A percentile compares a stretch with the other conserved stretches of the same genome.
Evolutionary conservation across 2,329 filamentous ascomycete species (phyloP).

Genomic region (Amesomyces nigricolor): DNA sequence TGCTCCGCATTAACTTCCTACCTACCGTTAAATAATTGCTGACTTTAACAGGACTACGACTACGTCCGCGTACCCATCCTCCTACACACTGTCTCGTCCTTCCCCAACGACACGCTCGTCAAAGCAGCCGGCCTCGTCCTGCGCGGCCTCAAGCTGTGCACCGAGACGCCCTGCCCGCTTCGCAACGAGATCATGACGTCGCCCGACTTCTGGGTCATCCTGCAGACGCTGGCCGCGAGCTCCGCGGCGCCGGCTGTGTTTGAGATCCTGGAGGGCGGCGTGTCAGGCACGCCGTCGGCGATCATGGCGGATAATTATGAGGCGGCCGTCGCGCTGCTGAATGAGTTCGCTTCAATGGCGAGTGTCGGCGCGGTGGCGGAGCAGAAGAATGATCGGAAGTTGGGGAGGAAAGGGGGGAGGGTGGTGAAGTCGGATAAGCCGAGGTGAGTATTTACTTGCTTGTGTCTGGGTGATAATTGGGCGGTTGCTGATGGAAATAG

Average conservation of each 20-base stretch:
- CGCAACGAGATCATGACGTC: conserved; percentile 92
- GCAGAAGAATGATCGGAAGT: conserved; percentile 55
- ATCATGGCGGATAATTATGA: conserved; percentile 97
- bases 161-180: conserved; percentile 69
- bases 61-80: conserved; percentile 89
- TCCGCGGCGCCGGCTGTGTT: conserved; percentile 73
- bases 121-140: conserved; percentile 71
- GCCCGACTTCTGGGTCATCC: conserved; percentile 92
- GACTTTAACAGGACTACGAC: conserved; percentile 63
- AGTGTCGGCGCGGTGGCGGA: conserved; percentile 66
- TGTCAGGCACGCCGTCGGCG: conserved; percentile 67
- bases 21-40: conserved; percentile 14
- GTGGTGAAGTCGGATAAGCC: conserved; percentile 48
- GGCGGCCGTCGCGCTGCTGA: conserved; percentile 73
- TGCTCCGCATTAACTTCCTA: not conserved
- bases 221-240: conserved; percentile 67
- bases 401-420: conserved; percentile 29
- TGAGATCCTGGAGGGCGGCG: conserved; percentile 74
- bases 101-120: conserved; percentile 70
- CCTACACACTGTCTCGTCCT: conserved; percentile 83
- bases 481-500: conserved; percentile 33
- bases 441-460: conserved; percentile 40
- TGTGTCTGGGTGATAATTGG: not conserved
- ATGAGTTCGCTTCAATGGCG: conserved; percentile 82
- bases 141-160: conserved; percentile 73